These are phyloP conservation scores for Wickerhamomyces bovis DNA, from an alignment of 805 yeast species.

Conservation along the genomic window DNA sequence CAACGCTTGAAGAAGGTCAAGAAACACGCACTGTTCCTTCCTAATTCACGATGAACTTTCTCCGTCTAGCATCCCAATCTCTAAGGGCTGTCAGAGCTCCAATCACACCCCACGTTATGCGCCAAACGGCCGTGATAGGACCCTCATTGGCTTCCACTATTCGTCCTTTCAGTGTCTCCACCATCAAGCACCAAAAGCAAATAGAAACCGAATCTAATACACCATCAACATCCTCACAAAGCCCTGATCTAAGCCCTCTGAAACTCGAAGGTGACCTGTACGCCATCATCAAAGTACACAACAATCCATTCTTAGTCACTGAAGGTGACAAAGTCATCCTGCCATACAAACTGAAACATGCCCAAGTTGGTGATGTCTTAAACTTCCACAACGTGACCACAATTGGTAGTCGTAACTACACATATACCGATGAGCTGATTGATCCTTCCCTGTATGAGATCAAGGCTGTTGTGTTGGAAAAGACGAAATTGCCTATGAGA, in stretches of 20 bases:
- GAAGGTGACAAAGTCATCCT: slow-evolving; percentile 80
- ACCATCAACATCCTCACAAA: background rate
- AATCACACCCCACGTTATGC: background rate
- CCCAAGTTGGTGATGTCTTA: slow-evolving; percentile 78
- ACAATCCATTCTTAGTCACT: slow-evolving; percentile 82
- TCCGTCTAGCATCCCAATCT: background rate
- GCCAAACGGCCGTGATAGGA: background rate
- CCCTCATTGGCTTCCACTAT: background rate
- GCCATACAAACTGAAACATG: slow-evolving; percentile 73
- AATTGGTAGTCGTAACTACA: slow-evolving; percentile 81
- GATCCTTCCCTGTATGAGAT: slow-evolving; percentile 50
- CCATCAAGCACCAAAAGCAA: background rate
- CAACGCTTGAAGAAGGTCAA: background rate
- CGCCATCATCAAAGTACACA: slow-evolving; percentile 77
- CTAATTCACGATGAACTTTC: background rate
- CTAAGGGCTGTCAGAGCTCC: background rate
- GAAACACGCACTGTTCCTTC: background rate
- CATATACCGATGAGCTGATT: slow-evolving; percentile 50
- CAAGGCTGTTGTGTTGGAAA: slow-evolving; percentile 78
- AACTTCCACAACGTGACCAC: slow-evolving; percentile 69
- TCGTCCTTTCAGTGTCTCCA: background rate
- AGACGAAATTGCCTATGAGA: slow-evolving; percentile 74
- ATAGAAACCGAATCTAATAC: background rate
- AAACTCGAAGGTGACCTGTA: slow-evolving; percentile 66
- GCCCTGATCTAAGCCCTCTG: slow-evolving; percentile 48